These are phyloP conservation scores for Trichoderma sp. DNA, from an alignment of 2,329 filamentous ascomycete genomes.

Conservation along the genomic window DNA sequence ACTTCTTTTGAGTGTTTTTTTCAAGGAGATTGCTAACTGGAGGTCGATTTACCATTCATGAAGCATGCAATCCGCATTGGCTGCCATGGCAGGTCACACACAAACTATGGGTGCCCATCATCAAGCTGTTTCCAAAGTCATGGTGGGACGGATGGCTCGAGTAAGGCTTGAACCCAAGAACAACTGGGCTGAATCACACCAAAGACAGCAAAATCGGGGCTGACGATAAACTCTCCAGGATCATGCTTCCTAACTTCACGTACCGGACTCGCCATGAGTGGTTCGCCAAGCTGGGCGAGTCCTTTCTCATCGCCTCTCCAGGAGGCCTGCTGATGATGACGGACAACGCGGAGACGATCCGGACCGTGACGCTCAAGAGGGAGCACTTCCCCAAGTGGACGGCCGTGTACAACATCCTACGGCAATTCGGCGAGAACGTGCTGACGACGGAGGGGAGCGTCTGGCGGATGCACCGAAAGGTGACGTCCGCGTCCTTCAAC, in stretches of 20 bases:
- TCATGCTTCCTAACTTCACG: conserved; percentile 62
- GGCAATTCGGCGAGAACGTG: conserved; percentile 68
- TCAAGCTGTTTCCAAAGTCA: conserved; percentile 56
- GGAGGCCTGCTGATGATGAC: conserved; percentile 56
- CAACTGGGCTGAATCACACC: not conserved
- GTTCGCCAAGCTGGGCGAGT: conserved; percentile 63
- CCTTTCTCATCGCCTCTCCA: conserved; percentile 66
- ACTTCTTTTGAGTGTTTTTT: too few species aligned
- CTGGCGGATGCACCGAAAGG: conserved; percentile 75
- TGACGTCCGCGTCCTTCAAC: conserved; percentile 71
- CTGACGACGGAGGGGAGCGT: conserved; percentile 67
- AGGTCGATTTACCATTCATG: not conserved
- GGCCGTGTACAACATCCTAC: conserved; percentile 42
- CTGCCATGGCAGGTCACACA: conserved; percentile 59
- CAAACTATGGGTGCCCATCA: conserved; percentile 56
- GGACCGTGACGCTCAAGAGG: conserved; percentile 65
- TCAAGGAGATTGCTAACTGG: conserved; percentile 1
- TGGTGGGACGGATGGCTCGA: conserved; percentile 62
- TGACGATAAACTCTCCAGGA: conserved; percentile 35
- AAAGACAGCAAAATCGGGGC: conserved; percentile 34
- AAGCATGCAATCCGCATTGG: conserved; percentile 55
- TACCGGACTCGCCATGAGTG: conserved; percentile 59
- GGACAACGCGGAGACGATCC: conserved; percentile 65
- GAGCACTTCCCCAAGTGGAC: conserved; percentile 65
- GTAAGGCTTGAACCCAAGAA: conserved; percentile 46